A percentile compares a stretch with the other conserved stretches of the same genome.
phyloP scores from a whole-genome alignment of 345 rosid genomes.

The Orychophragmus violaceus region DNA sequence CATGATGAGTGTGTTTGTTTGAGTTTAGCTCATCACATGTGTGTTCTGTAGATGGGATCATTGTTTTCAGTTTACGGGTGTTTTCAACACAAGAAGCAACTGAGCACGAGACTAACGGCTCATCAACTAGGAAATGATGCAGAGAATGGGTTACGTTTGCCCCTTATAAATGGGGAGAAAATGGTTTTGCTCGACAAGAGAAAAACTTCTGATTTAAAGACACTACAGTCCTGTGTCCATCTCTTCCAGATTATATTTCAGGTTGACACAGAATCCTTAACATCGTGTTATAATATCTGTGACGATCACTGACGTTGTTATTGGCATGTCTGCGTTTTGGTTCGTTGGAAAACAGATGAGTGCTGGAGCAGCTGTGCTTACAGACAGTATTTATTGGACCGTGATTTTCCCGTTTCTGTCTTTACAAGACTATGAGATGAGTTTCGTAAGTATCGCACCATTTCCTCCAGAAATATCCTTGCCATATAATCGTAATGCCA shows the following conservation, averaged over 20 bases:
- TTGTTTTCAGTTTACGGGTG: conserved; percentile 60
- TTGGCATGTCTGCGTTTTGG: background rate
- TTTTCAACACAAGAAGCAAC: conserved; percentile 30
- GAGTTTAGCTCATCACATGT: background rate
- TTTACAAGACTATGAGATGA: conserved; percentile 39
- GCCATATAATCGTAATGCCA: background rate
- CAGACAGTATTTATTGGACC: conserved; percentile 58
- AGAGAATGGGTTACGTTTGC: conserved; percentile 38
- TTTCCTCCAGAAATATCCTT: background rate
- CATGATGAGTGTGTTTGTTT: background rate
- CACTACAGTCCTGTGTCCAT: conserved; percentile 27
- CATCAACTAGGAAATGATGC: conserved; percentile 32
- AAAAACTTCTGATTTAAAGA: conserved; percentile 16
- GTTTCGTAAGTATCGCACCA: conserved; percentile 44
- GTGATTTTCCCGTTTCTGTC: conserved; percentile 62
- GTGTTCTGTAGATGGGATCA: conserved; percentile 44
- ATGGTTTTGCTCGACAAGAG: conserved; percentile 11
- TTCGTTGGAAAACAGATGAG: conserved; percentile 34
- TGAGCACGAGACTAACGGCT: background rate
- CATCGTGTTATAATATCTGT: too few species aligned
- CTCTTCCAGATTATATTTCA: conserved; percentile 61
- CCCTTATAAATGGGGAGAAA: conserved; percentile 35
- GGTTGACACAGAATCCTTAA: conserved; percentile 31
- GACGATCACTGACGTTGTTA: background rate
- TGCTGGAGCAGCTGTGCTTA: conserved; percentile 65